Evolutionary conservation across 345 rosid genomes (phyloP).

Genomic region (Reutealis trisperma): DNA sequence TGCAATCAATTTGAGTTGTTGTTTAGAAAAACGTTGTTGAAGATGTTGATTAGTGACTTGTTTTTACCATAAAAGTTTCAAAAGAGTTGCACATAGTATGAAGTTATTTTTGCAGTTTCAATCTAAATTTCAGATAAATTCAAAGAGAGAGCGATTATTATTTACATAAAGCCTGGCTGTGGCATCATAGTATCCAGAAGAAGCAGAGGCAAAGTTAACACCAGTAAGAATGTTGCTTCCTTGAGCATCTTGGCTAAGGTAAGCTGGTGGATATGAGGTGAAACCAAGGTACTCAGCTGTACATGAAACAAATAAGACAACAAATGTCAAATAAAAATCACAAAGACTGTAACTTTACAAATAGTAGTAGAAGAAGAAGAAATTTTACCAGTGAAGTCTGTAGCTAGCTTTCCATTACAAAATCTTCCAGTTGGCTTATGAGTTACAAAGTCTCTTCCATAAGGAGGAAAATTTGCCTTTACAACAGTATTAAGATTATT

Average conservation of each 20-base stretch:
- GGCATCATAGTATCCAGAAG: conserved; percentile 70
- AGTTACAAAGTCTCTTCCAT: conserved; percentile 78
- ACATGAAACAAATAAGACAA: conserved; percentile 9
- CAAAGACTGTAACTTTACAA: not conserved
- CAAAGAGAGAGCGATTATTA: not conserved
- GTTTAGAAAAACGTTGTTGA: too few species aligned
- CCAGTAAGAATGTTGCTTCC: conserved; percentile 60
- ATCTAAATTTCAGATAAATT: not conserved
- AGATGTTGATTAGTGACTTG: too few species aligned
- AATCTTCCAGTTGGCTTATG: conserved; percentile 86
- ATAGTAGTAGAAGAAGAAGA: not conserved
- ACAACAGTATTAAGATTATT: conserved; percentile 60
- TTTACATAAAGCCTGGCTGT: conserved; percentile 72
- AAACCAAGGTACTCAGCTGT: conserved; percentile 90
- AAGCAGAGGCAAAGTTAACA: conserved; percentile 88
- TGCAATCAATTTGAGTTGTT: too few species aligned
- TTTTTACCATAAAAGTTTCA: too few species aligned
- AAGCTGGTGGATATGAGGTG: conserved; percentile 74
- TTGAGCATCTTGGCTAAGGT: conserved; percentile 67
- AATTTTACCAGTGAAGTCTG: conserved; percentile 67
- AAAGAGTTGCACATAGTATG: too few species aligned
- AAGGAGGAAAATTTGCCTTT: conserved; percentile 88
- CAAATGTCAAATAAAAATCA: not conserved
- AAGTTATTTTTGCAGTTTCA: too few species aligned
- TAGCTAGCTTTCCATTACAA: conserved; percentile 84